Base-by-base conservation (phyloP, 2,329 filamentous ascomycete genomes). In the Pseudogymnoascus sp. region DNA sequence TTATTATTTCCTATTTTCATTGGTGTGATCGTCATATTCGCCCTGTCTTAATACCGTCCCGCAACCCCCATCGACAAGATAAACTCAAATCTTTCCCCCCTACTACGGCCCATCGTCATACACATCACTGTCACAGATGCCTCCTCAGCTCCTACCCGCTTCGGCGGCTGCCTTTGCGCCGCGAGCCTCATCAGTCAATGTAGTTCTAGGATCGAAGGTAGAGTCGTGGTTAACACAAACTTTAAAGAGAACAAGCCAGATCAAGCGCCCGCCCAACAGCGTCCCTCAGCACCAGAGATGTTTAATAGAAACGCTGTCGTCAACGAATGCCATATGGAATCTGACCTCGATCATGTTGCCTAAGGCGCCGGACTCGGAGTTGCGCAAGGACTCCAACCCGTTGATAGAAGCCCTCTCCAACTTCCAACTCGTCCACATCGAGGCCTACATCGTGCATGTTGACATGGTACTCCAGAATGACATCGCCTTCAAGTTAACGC, bases 401-500 rank as follows among this genome's bases (percentile, higher is more conserved):
- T 81, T 96, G 68, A 82, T 93, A 69, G 92, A 97, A 78, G 90
- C 90, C 67, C 80, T 97, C 67, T 91, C 90, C 84, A 96, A 96
- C 83, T 95, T 93, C 77, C 89, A 96, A 80, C 85, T 97, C 73
- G 81, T 97, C 73, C 91, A 97, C 75, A 81, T 97, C 70, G 93
- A 97, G 79, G 95, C 95, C 61, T 99, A 99, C 76, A 93, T 97
- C 70, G 95, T 99, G 66, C 93, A 97, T 77, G 92, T 99, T 77
- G 95, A 99, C 80, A 96, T 97, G 92, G 93, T 99, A 65, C 86
- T 96, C 72, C 89, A 93, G 77, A 95, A 96, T 75, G 95, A 97
- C 80, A 92, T 99, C 72, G 95, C 93, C 69, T 97, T 93, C 84
- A 99, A 99, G 84, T 84, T 99, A 72, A 97, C 93, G 23, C 85